Evolutionary conservation across 192 early-diverging fungal genomes (phyloP).

Genomic region (Pilaira anomala): DNA sequence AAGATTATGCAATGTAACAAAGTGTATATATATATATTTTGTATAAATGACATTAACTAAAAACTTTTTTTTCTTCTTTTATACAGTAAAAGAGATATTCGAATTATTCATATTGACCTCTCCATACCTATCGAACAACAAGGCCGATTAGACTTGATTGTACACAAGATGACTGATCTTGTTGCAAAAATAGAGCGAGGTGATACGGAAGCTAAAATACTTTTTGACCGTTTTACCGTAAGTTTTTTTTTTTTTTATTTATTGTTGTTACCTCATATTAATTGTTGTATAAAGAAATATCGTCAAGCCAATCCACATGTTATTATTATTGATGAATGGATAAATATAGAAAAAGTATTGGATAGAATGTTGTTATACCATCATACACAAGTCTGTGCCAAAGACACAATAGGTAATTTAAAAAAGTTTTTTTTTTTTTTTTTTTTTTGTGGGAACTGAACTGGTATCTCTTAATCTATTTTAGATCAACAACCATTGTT

Average conservation of each 20-base stretch:
- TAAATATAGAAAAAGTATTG: constrained; percentile 27
- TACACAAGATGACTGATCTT: constrained; percentile 40
- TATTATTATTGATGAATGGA: constrained; percentile 27
- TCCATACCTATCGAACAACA: constrained; percentile 18
- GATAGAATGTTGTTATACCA: constrained; percentile 24
- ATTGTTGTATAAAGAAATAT: constrained; percentile 18
- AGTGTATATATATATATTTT: neutral
- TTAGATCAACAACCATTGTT: constrained; percentile 10
- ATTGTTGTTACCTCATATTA: neutral
- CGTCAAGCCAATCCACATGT: constrained; percentile 24
- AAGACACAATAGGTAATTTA: neutral
- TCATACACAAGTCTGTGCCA: constrained; percentile 12
- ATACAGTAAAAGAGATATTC: constrained; percentile 25
- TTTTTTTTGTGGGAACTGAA: no score
- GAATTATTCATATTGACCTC: constrained; percentile 31
- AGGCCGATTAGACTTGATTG: constrained; percentile 32
- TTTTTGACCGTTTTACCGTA: constrained; percentile 28
- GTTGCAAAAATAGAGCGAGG: constrained; percentile 27
- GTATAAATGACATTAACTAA: neutral
- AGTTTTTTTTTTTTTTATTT: neutral
- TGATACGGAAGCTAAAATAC: neutral
- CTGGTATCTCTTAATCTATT: no score
- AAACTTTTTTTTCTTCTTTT: neutral
- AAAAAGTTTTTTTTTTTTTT: neutral
- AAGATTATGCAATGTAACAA: constrained; percentile 36